Evolutionary conservation across 2,329 filamentous ascomycete genomes (phyloP).

Genomic region (Akanthomyces muscarius): DNA sequence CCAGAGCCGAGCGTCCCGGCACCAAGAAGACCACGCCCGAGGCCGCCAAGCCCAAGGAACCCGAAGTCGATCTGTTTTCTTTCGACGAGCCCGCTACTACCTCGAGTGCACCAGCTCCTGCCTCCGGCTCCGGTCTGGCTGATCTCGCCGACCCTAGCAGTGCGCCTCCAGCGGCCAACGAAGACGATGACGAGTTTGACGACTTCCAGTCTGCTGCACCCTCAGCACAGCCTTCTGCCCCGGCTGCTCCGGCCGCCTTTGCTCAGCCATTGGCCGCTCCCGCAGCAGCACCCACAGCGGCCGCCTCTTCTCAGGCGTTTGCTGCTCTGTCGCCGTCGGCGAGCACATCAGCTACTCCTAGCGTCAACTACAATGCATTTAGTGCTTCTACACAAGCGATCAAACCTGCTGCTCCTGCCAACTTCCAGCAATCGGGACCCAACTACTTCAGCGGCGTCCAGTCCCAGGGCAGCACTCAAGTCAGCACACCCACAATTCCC

Average conservation of each 20-base stretch:
- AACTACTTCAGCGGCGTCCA: constrained; percentile 94
- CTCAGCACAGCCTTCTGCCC: constrained; percentile 42
- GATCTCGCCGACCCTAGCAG: constrained; percentile 34
- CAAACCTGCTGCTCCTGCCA: constrained; percentile 52
- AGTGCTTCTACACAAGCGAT: constrained; percentile 29
- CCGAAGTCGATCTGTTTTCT: constrained; percentile 88
- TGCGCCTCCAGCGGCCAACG: constrained; percentile 38
- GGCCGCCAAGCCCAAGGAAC: constrained; percentile 74
- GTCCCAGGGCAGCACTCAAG: constrained; percentile 27
- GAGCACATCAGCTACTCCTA: constrained; percentile 51
- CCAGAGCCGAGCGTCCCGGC: constrained; percentile 30
- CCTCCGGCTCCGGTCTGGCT: constrained; percentile 45
- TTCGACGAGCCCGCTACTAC: constrained; percentile 71
- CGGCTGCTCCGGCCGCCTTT: constrained; percentile 65
- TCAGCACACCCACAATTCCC: constrained; percentile 19
- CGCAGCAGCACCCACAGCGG: constrained; percentile 39
- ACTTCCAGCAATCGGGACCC: constrained; percentile 73
- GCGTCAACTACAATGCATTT: constrained; percentile 57
- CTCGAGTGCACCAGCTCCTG: constrained; percentile 42
- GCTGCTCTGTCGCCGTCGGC: constrained; percentile 72
- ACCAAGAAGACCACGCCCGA: constrained; percentile 47
- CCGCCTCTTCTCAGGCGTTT: constrained; percentile 73
- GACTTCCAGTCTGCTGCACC: constrained; percentile 86
- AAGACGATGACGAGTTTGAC: constrained; percentile 90
- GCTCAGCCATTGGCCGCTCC: constrained; percentile 82